phyloP scores from a whole-genome alignment of 2,329 filamentous ascomycete species.

The Fusarium xylarioides region DNA sequence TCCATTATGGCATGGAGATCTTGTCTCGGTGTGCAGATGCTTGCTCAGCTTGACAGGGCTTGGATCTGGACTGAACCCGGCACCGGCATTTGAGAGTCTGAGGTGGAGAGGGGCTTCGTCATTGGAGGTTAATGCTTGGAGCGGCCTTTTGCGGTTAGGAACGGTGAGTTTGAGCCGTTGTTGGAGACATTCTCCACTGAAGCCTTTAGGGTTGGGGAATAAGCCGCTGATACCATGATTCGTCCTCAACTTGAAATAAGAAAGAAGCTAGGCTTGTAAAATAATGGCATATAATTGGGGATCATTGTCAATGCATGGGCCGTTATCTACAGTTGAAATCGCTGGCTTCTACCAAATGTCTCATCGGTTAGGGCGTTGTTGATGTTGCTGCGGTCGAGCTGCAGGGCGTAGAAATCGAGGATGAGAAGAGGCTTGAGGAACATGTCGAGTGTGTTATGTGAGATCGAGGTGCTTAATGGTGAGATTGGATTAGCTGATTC shows the following conservation, averaged over 20 bases:
- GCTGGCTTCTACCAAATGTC: background rate
- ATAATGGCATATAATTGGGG: background rate
- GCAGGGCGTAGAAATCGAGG: slow-evolving; percentile 57
- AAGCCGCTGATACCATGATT: background rate
- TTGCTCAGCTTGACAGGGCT: background rate
- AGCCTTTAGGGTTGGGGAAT: no score
- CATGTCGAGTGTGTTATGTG: slow-evolving; percentile 39
- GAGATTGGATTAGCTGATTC: slow-evolving; percentile 13
- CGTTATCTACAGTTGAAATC: background rate
- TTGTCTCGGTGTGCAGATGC: background rate
- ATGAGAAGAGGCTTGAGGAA: slow-evolving; percentile 57
- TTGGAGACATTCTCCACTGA: background rate
- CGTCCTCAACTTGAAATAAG: background rate
- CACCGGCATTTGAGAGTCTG: background rate
- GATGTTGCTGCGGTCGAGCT: slow-evolving; percentile 49
- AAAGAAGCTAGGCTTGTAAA: background rate
- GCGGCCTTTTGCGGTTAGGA: background rate
- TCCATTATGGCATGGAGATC: slow-evolving; percentile 14
- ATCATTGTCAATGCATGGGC: fast-evolving
- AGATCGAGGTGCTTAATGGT: background rate
- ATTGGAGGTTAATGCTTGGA: background rate
- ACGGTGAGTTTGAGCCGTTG: background rate
- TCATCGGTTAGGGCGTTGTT: slow-evolving; percentile 59
- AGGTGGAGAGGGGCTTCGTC: background rate
- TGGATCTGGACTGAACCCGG: background rate